phyloP scores from a whole-genome alignment of 2,329 filamentous ascomycete genomes.

The Neurospora sp. region DNA sequence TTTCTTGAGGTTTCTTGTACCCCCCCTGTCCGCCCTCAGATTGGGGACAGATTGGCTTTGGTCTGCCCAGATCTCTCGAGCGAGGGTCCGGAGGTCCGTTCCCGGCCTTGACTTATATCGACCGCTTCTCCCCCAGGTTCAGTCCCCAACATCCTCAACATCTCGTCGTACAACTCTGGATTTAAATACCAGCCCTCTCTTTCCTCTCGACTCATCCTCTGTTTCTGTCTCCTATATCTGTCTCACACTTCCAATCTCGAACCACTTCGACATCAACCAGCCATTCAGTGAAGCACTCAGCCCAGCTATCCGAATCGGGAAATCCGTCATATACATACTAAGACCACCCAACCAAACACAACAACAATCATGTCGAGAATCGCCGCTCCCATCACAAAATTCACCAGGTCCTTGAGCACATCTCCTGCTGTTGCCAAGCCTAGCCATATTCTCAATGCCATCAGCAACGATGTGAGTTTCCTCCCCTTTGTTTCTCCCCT shows the following conservation, averaged over 20 bases:
- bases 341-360: neutral
- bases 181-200: neutral
- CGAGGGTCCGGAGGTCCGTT: neutral
- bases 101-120: neutral
- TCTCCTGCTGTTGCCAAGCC: conserved; percentile 28
- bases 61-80: neutral
- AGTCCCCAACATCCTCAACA: neutral
- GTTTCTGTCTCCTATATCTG: neutral
- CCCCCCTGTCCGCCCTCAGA: neutral
- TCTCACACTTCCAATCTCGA: neutral
- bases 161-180: neutral
- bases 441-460: conserved; percentile 26
- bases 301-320: neutral
- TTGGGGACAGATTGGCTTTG: neutral
- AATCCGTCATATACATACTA: neutral
- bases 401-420: conserved; percentile 36
- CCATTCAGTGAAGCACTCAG: neutral
- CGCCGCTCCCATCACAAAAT: conserved; percentile 38
- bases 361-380: conserved; percentile 32
- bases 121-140: neutral
- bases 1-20: neutral
- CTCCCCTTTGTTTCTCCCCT: neutral
- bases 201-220: neutral
- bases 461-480: conserved; percentile 31
- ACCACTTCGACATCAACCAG: neutral